Evolutionary conservation across 225 moss, liverwort and hornwort species (phyloP).

Genomic region (Polytrichum formosum): DNA sequence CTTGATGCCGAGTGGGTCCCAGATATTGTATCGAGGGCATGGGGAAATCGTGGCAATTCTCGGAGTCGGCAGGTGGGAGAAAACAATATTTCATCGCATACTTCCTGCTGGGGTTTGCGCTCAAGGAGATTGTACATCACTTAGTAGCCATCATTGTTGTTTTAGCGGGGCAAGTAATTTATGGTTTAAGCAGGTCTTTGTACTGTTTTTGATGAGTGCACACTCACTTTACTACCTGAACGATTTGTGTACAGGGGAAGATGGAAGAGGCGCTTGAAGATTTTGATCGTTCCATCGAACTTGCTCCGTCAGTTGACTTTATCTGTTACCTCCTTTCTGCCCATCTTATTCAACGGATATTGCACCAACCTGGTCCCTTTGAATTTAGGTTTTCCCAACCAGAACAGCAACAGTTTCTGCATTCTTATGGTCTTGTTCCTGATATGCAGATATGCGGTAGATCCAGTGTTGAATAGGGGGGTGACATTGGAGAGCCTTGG

Average conservation of each 20-base stretch:
- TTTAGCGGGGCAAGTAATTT: too few relatives aligned
- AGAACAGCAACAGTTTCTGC: too few relatives aligned
- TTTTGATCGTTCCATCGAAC: conserved; percentile 78
- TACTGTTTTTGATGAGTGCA: not conserved
- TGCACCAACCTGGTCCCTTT: too few relatives aligned
- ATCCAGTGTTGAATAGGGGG: conserved; percentile 92
- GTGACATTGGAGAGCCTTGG: conserved; percentile 91
- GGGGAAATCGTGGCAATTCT: conserved; percentile 96
- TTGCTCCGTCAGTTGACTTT: conserved; percentile 70
- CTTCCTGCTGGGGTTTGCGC: too few relatives aligned
- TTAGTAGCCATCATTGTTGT: too few relatives aligned
- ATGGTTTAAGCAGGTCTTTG: too few relatives aligned
- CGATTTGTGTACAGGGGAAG: conserved; percentile 55
- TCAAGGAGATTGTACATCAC: too few relatives aligned
- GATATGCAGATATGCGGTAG: conserved; percentile 76
- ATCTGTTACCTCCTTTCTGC: not conserved
- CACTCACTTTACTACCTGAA: not conserved
- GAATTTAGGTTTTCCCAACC: too few relatives aligned
- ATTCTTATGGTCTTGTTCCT: not conserved
- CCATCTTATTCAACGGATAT: not conserved
- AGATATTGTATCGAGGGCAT: conserved; percentile 91
- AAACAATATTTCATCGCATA: too few relatives aligned
- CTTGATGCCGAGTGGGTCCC: conserved; percentile 90
- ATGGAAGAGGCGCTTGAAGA: conserved; percentile 87
- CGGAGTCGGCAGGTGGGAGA: conserved; percentile 77